phyloP scores from a whole-genome alignment of 2,329 filamentous ascomycete species.

The Teratosphaeria pseudoeucalypti region DNA sequence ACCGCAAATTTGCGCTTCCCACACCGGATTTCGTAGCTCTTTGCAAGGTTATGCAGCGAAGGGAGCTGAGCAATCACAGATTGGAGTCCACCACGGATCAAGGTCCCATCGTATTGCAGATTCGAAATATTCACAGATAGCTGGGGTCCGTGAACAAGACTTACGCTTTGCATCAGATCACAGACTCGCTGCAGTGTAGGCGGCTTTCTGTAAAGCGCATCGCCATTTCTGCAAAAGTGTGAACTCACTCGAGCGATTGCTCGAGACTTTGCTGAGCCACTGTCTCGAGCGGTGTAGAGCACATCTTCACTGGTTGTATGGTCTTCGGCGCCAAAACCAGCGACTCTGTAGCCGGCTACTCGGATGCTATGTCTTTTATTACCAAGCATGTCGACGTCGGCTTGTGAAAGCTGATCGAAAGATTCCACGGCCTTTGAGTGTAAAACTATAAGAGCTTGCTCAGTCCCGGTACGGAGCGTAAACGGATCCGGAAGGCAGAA shows the following conservation, averaged over 20 bases:
- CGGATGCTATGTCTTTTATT: slow-evolving; percentile 23
- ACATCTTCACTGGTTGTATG: slow-evolving; percentile 15
- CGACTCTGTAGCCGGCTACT: slow-evolving; percentile 18
- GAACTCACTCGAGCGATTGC: slow-evolving; percentile 1
- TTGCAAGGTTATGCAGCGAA: slow-evolving; percentile 1
- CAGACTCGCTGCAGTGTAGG: background rate
- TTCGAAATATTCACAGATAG: background rate
- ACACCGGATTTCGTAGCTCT: slow-evolving; percentile 1
- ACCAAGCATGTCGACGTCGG: slow-evolving; percentile 13
- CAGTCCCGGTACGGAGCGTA: slow-evolving; percentile 46
- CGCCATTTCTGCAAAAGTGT: background rate
- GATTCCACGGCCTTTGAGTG: slow-evolving; percentile 11
- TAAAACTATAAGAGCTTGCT: slow-evolving; percentile 36
- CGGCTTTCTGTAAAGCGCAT: background rate
- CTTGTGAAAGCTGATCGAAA: slow-evolving; percentile 13
- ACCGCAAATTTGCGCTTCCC: slow-evolving; percentile 5
- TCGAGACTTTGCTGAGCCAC: background rate
- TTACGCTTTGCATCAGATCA: background rate
- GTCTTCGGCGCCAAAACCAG: slow-evolving; percentile 25
- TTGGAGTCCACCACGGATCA: background rate
- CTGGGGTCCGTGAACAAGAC: background rate
- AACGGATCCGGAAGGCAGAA: slow-evolving; percentile 47
- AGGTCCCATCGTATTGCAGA: background rate
- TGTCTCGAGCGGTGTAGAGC: slow-evolving; percentile 13
- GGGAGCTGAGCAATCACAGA: background rate